Conservation (phyloP, 176 grass and related monocot species). For the Hordeum vulgare region MorexV3_pseudomolecules_assembly NC_058519.1:265903537-265904036, state of each 20-base stretch:
- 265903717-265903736: background rate
- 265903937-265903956: slow-evolving; percentile 13
- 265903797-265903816: slow-evolving; percentile 64
- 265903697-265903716: background rate
- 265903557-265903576: slow-evolving; percentile 94
- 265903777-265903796: slow-evolving; percentile 82
- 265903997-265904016: slow-evolving; percentile 86
- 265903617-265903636: slow-evolving; percentile 75
- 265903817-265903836: slow-evolving; percentile 33
- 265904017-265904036: slow-evolving; percentile 99
- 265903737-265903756: slow-evolving; percentile 87
- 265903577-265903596: slow-evolving; percentile 63
- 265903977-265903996: slow-evolving; percentile 16
- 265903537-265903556: slow-evolving; percentile 98
- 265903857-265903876: slow-evolving; percentile 59
- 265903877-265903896: slow-evolving; percentile 53
- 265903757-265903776: slow-evolving; percentile 60
- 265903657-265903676: slow-evolving; percentile 28
- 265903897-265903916: slow-evolving; percentile 47
- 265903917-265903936: slow-evolving; percentile 76
- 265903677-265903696: slow-evolving; percentile 4
- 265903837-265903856: slow-evolving; percentile 64
- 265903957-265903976: background rate
- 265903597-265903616: slow-evolving; percentile 82
- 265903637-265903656: slow-evolving; percentile 87